Percentiles rank a stretch among this genome's conserved stretches.
These are phyloP conservation scores for Albugo candida DNA, from an alignment of 352 stramenopile genomes.

Conservation along the genomic window DNA sequence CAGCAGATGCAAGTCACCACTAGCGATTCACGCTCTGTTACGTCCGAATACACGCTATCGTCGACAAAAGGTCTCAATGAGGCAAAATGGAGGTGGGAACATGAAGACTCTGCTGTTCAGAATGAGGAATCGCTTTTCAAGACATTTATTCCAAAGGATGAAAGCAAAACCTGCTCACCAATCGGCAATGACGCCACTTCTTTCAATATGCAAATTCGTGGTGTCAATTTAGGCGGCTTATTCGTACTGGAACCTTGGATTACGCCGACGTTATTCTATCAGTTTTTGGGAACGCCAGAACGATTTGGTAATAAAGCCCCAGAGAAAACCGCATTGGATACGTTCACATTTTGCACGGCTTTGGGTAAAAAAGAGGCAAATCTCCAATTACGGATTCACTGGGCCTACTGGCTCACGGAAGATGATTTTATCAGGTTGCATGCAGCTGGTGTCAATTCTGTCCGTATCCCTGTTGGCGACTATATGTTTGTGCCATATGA, in stretches of 20 bases:
- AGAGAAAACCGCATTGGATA: constrained; percentile 81
- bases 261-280: constrained; percentile 89
- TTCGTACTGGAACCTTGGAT: constrained; percentile 94
- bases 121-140: constrained; percentile 23
- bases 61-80: constrained; percentile 12
- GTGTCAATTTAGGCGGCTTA: constrained; percentile 87
- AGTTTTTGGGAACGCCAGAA: constrained; percentile 79
- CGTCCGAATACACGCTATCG: too few relatives aligned
- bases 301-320: constrained; percentile 50
- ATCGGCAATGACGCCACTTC: constrained; percentile 25
- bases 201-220: constrained; percentile 74
- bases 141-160: constrained; percentile 33
- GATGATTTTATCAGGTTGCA: constrained; percentile 79
- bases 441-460: constrained; percentile 43
- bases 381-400: constrained; percentile 82
- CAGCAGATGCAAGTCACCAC: too few relatives aligned
- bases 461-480: constrained; percentile 85
- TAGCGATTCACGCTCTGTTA: too few relatives aligned
- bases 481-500: constrained; percentile 91
- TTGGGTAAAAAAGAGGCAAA: constrained; percentile 81
- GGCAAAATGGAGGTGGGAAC: constrained; percentile 43
- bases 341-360: constrained; percentile 81
- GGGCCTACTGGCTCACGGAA: constrained; percentile 88
- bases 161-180: constrained; percentile 25
- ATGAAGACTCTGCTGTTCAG: constrained; percentile 28